phyloP scores from a whole-genome alignment of 1,139 yeast species.

The Wickerhamiella infanticola region DNA sequence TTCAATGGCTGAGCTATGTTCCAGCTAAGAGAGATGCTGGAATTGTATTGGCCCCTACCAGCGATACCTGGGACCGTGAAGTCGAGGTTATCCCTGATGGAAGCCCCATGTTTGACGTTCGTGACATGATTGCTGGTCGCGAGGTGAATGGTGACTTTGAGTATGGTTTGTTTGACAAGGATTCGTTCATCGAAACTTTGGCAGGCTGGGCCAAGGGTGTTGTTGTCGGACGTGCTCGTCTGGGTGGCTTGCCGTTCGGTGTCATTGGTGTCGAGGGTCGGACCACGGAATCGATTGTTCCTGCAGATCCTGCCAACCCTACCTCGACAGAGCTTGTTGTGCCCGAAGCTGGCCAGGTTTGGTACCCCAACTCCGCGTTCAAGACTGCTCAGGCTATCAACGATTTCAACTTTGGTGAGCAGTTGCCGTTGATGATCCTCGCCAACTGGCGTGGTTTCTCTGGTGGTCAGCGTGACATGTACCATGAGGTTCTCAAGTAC shows the following conservation, averaged over 20 bases:
- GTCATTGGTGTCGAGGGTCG: conserved; percentile 93
- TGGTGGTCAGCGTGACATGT: conserved; percentile 99
- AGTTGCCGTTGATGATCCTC: conserved; percentile 86
- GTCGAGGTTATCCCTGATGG: conserved; percentile 65
- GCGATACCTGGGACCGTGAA: conserved; percentile 85
- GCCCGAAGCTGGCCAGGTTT: conserved; percentile 97
- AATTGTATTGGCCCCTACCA: conserved; percentile 52
- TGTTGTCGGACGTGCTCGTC: conserved; percentile 94
- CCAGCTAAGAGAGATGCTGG: conserved; percentile 87
- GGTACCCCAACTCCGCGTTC: conserved; percentile 98
- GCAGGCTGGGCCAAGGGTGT: conserved; percentile 99
- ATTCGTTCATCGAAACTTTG: conserved; percentile 91
- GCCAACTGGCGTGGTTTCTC: conserved; percentile 99
- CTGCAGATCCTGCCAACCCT: conserved; percentile 98
- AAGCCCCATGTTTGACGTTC: conserved; percentile 70
- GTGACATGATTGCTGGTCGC: conserved; percentile 89
- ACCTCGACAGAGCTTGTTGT: conserved; percentile 74
- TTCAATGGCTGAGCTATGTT: conserved; percentile 92
- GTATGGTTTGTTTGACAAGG: conserved; percentile 78
- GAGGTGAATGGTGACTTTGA: conserved; percentile 43
- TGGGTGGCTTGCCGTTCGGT: conserved; percentile 98
- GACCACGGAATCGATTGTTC: conserved; percentile 71
- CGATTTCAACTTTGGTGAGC: conserved; percentile 96
- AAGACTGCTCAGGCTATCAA: conserved; percentile 97
- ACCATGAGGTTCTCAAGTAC: conserved; percentile 89